Evolutionary conservation across 148 eudicot genomes (phyloP).

Genomic region (Cornus controversa): DNA sequence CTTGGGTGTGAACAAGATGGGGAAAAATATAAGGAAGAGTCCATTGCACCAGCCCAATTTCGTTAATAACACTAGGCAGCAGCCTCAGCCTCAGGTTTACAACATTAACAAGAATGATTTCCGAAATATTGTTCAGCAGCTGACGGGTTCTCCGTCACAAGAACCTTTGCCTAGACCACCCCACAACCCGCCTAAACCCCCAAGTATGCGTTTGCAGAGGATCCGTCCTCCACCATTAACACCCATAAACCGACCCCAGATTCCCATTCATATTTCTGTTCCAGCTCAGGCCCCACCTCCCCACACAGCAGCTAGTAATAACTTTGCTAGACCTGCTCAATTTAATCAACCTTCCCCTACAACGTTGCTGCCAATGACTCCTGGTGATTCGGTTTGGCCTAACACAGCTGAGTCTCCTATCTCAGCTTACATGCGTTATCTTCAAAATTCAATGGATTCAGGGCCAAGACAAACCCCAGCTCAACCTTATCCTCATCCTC

Average conservation of each 20-base stretch:
- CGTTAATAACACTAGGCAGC: conserved; percentile 41
- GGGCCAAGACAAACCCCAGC: conserved; percentile 35
- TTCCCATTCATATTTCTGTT: conserved; percentile 36
- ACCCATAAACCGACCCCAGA: conserved; percentile 51
- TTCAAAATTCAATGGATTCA: conserved; percentile 70
- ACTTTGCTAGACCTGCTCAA: conserved; percentile 41
- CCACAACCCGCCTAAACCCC: conserved; percentile 61
- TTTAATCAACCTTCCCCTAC: conserved; percentile 58
- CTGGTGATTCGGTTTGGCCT: conserved; percentile 38
- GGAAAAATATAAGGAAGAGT: conserved; percentile 71
- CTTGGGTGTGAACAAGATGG: conserved; percentile 78
- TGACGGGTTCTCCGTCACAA: conserved; percentile 79
- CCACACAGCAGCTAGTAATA: conserved; percentile 24
- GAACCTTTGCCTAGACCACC: conserved; percentile 76
- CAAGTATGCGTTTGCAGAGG: conserved; percentile 66
- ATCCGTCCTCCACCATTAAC: conserved; percentile 84
- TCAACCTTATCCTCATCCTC: conserved; percentile 32
- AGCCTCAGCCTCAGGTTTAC: conserved; percentile 88
- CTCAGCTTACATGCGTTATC: conserved; percentile 80
- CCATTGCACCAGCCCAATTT: conserved; percentile 75
- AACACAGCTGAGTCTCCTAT: conserved; percentile 79
- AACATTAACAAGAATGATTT: conserved; percentile 94
- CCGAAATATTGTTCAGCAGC: conserved; percentile 83
- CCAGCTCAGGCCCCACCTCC: conserved; percentile 42
- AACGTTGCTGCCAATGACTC: conserved; percentile 36